These are phyloP conservation scores for Mortierella sp. DNA, from an alignment of 371 early-diverging fungal genomes.

Conservation along the genomic window DNA sequence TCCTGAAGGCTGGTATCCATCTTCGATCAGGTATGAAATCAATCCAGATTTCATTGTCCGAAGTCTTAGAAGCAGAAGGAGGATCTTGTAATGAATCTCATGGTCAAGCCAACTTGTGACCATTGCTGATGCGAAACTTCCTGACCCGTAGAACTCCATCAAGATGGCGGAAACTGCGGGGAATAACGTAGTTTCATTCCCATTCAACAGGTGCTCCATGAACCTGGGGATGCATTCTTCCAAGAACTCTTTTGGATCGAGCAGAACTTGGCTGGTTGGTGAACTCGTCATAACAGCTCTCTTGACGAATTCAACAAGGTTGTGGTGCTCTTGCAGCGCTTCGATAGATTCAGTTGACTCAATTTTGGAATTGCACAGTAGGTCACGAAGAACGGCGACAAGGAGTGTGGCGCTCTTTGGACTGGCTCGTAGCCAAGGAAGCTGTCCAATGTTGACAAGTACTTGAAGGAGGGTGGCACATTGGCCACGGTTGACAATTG, in stretches of 20 bases:
- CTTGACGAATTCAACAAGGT: constrained; percentile 21
- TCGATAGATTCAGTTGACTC: background rate
- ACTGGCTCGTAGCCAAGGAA: constrained; percentile 27
- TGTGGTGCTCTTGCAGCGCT: constrained; percentile 14
- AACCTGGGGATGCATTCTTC: constrained; percentile 15
- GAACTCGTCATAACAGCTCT: constrained; percentile 7
- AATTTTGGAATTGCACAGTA: constrained; percentile 1
- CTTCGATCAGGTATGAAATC: background rate
- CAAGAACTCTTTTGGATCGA: constrained; percentile 32
- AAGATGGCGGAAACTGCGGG: constrained; percentile 9
- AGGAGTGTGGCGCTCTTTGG: constrained; percentile 15
- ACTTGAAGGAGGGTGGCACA: constrained; percentile 21
- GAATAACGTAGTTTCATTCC: constrained; percentile 1
- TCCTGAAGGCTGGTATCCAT: background rate
- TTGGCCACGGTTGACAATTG: constrained; percentile 41
- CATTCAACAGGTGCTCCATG: constrained; percentile 5
- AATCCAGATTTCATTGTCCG: constrained; percentile 11
- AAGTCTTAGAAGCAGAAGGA: constrained; percentile 17
- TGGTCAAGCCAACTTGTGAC: constrained; percentile 7
- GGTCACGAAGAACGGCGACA: constrained; percentile 13
- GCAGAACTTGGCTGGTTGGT: background rate
- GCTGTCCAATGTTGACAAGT: constrained; percentile 26
- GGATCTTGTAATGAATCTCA: constrained; percentile 17
- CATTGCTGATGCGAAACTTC: background rate
- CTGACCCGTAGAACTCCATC: constrained; percentile 12